These are phyloP conservation scores for Kazachstania sp. DNA, from an alignment of 1,139 yeast species.

Conservation along the genomic window DNA sequence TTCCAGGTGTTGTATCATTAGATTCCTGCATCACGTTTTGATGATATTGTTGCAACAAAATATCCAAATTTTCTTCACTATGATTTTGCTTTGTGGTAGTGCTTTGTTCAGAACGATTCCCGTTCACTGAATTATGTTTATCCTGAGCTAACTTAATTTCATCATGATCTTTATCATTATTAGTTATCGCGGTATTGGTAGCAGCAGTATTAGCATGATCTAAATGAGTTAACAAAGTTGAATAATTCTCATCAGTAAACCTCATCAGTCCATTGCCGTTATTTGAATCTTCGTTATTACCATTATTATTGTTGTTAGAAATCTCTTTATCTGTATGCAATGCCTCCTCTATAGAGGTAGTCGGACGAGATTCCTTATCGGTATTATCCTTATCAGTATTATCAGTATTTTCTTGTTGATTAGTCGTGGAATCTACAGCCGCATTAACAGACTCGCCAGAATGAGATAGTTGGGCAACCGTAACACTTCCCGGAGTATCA, in stretches of 20 bases:
- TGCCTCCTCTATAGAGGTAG: neutral
- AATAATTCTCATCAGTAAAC: neutral
- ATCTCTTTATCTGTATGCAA: neutral
- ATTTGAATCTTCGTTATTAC: neutral
- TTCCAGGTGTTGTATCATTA: slow-evolving; percentile 5
- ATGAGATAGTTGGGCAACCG: neutral
- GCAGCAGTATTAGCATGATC: neutral
- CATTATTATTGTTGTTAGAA: neutral
- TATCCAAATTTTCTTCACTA: slow-evolving; percentile 17
- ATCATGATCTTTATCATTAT: slow-evolving; percentile 3
- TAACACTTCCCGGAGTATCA: neutral
- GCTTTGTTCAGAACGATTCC: neutral
- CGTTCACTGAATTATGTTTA: slow-evolving; percentile 3
- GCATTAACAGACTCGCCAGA: too few relatives aligned
- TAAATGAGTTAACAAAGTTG: neutral
- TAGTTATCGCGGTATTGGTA: neutral
- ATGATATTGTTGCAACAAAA: slow-evolving; percentile 22
- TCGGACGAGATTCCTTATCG: neutral
- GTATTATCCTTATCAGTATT: slow-evolving; percentile 1
- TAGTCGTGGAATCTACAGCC: too few relatives aligned
- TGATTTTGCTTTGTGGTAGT: too few relatives aligned
- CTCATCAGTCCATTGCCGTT: neutral
- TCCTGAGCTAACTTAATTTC: neutral
- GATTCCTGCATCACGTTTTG: slow-evolving; percentile 19
- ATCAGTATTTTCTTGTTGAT: neutral